phyloP scores from a whole-genome alignment of 1,284 basidiomycete species.

The Hortiboletus rubellus region DNA sequence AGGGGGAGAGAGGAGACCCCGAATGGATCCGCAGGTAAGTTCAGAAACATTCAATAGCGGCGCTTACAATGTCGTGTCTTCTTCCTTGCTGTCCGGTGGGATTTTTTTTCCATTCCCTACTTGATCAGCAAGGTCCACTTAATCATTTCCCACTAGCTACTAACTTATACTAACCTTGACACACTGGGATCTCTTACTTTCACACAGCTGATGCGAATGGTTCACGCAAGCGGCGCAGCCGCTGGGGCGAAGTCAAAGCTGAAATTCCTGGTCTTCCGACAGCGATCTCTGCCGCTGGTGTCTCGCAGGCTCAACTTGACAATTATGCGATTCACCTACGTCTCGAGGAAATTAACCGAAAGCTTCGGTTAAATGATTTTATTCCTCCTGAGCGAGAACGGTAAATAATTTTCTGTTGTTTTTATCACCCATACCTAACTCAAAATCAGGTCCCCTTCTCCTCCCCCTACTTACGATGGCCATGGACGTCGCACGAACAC shows the following conservation, averaged over 20 bases:
- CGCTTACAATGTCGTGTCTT: slow-evolving; percentile 35
- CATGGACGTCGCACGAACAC: slow-evolving; percentile 98
- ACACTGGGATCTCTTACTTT: slow-evolving; percentile 41
- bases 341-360: slow-evolving; percentile 96
- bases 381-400: slow-evolving; percentile 95
- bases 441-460: slow-evolving; percentile 82
- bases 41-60: slow-evolving; percentile 29
- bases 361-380: slow-evolving; percentile 91
- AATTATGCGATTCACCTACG: slow-evolving; percentile 94
- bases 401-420: slow-evolving; percentile 38
- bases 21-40: slow-evolving; percentile 61
- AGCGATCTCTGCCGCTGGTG: slow-evolving; percentile 87
- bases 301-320: slow-evolving; percentile 90
- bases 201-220: slow-evolving; percentile 71
- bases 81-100: slow-evolving; percentile 36
- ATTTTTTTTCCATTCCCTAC: slow-evolving; percentile 28
- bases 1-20: slow-evolving; percentile 62
- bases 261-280: slow-evolving; percentile 90
- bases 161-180: slow-evolving; percentile 58
- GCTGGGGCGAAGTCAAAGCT: slow-evolving; percentile 91
- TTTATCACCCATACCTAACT: slow-evolving; percentile 16
- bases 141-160: slow-evolving; percentile 47
- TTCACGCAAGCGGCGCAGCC: slow-evolving; percentile 89
- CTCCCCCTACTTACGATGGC: slow-evolving; percentile 95
- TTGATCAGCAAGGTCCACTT: slow-evolving; percentile 36